phyloP scores from a whole-genome alignment of 257 asterid species.

The Eustoma russellianum region DNA sequence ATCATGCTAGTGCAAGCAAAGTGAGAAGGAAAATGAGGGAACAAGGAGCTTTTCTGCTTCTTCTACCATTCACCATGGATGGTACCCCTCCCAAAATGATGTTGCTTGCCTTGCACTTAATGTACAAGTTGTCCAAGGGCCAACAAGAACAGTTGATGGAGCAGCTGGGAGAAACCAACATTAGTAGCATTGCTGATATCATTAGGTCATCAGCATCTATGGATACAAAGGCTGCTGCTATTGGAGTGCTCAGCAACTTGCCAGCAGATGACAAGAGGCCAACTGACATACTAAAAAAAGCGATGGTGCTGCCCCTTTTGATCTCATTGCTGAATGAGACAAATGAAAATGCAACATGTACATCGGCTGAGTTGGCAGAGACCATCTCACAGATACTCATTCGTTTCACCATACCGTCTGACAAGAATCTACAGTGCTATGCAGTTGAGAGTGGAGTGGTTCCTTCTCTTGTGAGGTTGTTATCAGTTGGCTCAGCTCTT shows the following conservation, averaged over 20 bases:
- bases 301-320: constrained; percentile 37
- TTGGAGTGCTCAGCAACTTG: constrained; percentile 63
- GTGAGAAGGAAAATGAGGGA: constrained; percentile 64
- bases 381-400: constrained; percentile 44
- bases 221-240: constrained; percentile 53
- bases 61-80: constrained; percentile 50
- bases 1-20: constrained; percentile 39
- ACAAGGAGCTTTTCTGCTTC: constrained; percentile 57
- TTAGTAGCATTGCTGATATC: constrained; percentile 27
- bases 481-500: constrained; percentile 29
- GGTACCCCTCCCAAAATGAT: constrained; percentile 27
- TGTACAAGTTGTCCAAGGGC: constrained; percentile 39
- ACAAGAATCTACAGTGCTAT: constrained; percentile 50
- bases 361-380: constrained; percentile 29
- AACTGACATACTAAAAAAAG: constrained; percentile 44
- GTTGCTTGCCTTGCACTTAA: constrained; percentile 41
- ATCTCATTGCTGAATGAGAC: constrained; percentile 24
- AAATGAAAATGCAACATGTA: constrained; percentile 13
- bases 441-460: constrained; percentile 52
- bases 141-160: constrained; percentile 39
- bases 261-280: constrained; percentile 45
- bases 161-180: constrained; percentile 42
- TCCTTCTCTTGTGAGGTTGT: constrained; percentile 45
- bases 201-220: constrained; percentile 35
- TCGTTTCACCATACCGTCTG: constrained; percentile 58